Conservation (phyloP, 2,329 filamentous ascomycete species). For the Orbilia javanica region DNA sequence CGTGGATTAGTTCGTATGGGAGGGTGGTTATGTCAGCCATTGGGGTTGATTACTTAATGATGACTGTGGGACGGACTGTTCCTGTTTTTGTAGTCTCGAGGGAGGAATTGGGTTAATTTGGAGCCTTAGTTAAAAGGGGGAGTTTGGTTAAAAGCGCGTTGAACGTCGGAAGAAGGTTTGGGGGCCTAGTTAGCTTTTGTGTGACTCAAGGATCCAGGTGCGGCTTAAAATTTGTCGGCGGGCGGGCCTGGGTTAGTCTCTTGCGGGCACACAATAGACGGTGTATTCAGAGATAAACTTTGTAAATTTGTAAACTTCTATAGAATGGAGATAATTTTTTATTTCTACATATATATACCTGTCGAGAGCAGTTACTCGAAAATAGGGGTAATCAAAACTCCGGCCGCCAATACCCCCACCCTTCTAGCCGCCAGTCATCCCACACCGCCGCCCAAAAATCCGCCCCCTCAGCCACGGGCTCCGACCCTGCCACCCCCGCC, state of each 20-base stretch:
- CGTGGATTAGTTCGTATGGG: neutral
- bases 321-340: too few species aligned
- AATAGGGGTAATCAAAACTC: neutral
- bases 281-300: too few species aligned
- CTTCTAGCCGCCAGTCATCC: slow-evolving; percentile 6
- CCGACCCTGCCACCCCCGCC: neutral
- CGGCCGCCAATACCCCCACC: slow-evolving; percentile 2
- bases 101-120: neutral
- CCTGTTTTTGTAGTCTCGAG: neutral
- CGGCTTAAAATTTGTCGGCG: neutral
- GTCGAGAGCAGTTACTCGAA: too few species aligned
- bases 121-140: too few species aligned
- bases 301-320: too few species aligned
- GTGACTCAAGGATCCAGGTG: neutral
- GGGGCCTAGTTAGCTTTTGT: neutral
- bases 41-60: too few species aligned
- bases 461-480: neutral
- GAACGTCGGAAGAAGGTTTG: neutral
- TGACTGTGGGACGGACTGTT: too few species aligned
- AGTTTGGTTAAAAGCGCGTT: too few species aligned
- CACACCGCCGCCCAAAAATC: slow-evolving; percentile 1
- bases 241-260: too few species aligned
- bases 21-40: neutral
- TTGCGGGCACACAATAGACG: too few species aligned
- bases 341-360: too few species aligned